These are phyloP conservation scores for Arthrobotrys entomopaga DNA, from an alignment of 2,329 filamentous ascomycete genomes.

Conservation along the genomic window DNA sequence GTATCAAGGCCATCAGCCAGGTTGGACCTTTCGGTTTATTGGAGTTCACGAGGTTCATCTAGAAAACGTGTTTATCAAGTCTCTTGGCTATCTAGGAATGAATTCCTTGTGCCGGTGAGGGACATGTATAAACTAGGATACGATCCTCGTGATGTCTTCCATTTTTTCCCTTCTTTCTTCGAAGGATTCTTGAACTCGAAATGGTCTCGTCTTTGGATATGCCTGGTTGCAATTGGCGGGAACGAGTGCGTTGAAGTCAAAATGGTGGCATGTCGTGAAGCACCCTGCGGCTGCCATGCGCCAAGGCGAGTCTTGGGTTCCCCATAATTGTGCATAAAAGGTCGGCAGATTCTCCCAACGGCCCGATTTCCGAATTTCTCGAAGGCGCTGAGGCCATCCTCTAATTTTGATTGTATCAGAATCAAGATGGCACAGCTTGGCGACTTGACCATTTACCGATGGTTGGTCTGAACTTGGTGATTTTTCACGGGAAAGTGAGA, in stretches of 20 bases:
- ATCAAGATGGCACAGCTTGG: constrained; percentile 1
- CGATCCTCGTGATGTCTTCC: constrained; percentile 46
- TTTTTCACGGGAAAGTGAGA: no score
- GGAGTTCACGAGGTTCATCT: constrained; percentile 36
- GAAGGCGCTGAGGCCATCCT: constrained; percentile 27
- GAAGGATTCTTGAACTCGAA: no score
- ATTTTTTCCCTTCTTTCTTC: no score
- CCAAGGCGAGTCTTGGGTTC: constrained; percentile 26
- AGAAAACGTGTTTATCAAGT: constrained; percentile 49
- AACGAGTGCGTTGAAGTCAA: constrained; percentile 27
- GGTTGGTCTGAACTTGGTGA: no score
- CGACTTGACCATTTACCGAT: no score
- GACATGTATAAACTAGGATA: neutral
- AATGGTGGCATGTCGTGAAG: constrained; percentile 28
- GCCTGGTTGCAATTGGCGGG: neutral
- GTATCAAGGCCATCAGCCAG: constrained; percentile 21
- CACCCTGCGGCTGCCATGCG: constrained; percentile 27
- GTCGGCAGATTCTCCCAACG: constrained; percentile 37
- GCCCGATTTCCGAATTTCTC: constrained; percentile 44
- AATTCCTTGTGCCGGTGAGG: constrained; percentile 21
- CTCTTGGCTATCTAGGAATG: constrained; percentile 19
- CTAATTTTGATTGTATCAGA: constrained; percentile 51
- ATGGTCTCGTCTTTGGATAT: neutral
- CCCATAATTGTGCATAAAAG: constrained; percentile 40
- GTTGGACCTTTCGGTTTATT: constrained; percentile 24